These are phyloP conservation scores for Umbelopsis sp. DNA, from an alignment of 192 early-diverging fungal genomes.

Conservation along the genomic window DNA sequence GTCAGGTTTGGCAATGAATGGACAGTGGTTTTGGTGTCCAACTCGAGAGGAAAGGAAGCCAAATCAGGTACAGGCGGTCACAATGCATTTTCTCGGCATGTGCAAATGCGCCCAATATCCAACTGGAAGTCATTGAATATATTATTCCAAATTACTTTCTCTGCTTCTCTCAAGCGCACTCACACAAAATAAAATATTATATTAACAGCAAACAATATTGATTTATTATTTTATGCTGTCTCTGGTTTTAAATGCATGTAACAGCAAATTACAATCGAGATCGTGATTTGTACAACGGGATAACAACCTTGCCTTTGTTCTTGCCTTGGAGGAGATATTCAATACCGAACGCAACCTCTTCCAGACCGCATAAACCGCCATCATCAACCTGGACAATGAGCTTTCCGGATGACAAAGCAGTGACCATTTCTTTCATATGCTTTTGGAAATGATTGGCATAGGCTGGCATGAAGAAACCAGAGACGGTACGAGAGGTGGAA, in stretches of 20 bases:
- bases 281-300: constrained; percentile 26
- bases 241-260: background rate
- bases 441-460: constrained; percentile 36
- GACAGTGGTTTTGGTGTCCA: no score
- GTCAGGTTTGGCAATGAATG: no score
- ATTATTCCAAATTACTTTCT: no score
- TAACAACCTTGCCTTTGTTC: constrained; percentile 60
- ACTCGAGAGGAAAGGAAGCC: no score
- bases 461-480: constrained; percentile 59
- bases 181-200: no score
- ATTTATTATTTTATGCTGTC: background rate
- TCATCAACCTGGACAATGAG: constrained; percentile 45
- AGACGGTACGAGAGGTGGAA: constrained; percentile 48
- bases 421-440: constrained; percentile 36
- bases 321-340: constrained; percentile 51
- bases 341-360: constrained; percentile 41
- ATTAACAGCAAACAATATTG: background rate
- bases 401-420: constrained; percentile 31
- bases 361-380: constrained; percentile 42
- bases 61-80: no score
- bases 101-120: no score
- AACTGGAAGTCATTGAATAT: no score
- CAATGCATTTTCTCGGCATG: no score
- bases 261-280: constrained; percentile 37
- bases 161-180: no score